These are phyloP conservation scores for Jatropha podagrica DNA, from an alignment of 441 rosid genomes.

Conservation along the genomic window DNA sequence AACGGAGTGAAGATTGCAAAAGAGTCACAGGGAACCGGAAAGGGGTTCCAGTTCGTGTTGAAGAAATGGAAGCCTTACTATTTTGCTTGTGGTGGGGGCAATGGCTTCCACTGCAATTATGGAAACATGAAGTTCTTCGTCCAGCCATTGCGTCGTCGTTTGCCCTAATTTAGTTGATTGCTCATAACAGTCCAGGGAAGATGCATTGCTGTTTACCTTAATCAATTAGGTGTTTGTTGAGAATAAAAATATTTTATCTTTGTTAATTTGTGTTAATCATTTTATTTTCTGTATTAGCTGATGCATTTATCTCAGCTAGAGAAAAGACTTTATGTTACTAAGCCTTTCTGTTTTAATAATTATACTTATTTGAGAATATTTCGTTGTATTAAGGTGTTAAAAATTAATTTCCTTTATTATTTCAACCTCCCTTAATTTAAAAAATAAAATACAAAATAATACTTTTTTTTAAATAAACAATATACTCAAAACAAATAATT, in stretches of 20 bases:
- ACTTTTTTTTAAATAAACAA: too few relatives aligned
- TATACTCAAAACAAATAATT: too few relatives aligned
- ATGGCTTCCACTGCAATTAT: constrained; percentile 53
- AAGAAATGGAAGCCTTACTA: constrained; percentile 47
- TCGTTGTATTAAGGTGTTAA: too few relatives aligned
- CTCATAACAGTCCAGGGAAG: too few relatives aligned
- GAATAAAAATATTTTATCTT: not conserved
- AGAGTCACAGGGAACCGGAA: constrained; percentile 41
- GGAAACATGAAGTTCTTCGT: constrained; percentile 65
- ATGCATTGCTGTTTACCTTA: too few relatives aligned
- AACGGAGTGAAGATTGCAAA: constrained; percentile 47
- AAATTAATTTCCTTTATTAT: too few relatives aligned
- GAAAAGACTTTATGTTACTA: not conserved
- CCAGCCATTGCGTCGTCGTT: constrained; percentile 44
- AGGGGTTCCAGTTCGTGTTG: constrained; percentile 52
- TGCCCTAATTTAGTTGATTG: constrained; percentile 14
- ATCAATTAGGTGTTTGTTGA: too few relatives aligned
- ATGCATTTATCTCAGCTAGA: not conserved
- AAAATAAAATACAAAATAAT: too few relatives aligned
- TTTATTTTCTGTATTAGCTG: not conserved
- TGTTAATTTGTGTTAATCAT: not conserved
- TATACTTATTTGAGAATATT: too few relatives aligned
- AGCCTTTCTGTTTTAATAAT: too few relatives aligned
- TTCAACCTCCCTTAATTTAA: too few relatives aligned
- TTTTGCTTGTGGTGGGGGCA: constrained; percentile 52